phyloP scores from a whole-genome alignment of 2,329 filamentous ascomycete genomes.

The Cladophialophora immunda region DNA sequence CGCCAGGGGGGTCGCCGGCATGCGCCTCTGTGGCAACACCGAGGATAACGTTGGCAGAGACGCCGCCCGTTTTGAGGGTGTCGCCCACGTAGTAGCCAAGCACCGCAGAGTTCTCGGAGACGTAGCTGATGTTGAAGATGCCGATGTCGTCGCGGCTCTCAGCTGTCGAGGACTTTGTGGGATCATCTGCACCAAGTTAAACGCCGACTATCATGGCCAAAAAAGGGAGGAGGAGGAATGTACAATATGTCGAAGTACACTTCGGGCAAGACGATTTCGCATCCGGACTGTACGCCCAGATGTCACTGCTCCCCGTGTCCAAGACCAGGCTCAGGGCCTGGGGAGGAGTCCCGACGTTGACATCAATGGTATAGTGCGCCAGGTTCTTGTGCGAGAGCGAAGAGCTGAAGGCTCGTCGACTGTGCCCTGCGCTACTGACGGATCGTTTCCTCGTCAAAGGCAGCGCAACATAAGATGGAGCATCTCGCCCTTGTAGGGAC shows the following conservation, averaged over 20 bases:
- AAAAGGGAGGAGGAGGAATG: background rate
- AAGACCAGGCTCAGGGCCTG: slow-evolving; percentile 27
- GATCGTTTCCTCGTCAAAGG: slow-evolving; percentile 9
- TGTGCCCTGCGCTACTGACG: background rate
- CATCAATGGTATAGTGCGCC: slow-evolving; percentile 65
- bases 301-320: slow-evolving; percentile 34
- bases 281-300: slow-evolving; percentile 21
- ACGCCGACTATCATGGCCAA: background rate
- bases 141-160: slow-evolving; percentile 5
- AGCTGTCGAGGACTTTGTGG: slow-evolving; percentile 14
- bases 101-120: slow-evolving; percentile 63
- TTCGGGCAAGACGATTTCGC: slow-evolving; percentile 5
- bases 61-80: slow-evolving; percentile 1
- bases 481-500: background rate
- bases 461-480: background rate
- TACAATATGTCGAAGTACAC: slow-evolving; percentile 14
- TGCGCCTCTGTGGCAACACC: slow-evolving; percentile 10
- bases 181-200: slow-evolving; percentile 14
- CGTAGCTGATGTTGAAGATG: slow-evolving; percentile 55
- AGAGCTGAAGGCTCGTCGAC: slow-evolving; percentile 5
- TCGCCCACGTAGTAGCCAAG: slow-evolving; percentile 14
- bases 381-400: background rate
- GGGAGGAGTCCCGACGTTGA: slow-evolving; percentile 33
- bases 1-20: slow-evolving; percentile 50
- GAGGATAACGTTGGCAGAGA: slow-evolving; percentile 8